These are phyloP conservation scores for Nicotiana noctiflora DNA, from an alignment of 257 asterid genomes.

Conservation along the genomic window DNA sequence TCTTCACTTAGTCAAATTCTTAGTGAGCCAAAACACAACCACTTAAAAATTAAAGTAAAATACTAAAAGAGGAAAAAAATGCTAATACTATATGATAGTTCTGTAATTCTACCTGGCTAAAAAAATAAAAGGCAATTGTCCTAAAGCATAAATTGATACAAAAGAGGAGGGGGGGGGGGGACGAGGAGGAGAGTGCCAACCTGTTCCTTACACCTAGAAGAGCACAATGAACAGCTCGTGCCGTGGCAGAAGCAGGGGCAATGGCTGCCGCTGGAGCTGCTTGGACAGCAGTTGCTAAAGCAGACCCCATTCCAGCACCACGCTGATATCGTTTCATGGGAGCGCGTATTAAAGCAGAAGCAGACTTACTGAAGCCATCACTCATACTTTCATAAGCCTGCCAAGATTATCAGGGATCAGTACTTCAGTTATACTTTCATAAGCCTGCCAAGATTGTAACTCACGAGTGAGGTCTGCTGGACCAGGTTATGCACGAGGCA, in stretches of 20 bases:
- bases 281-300: conserved; percentile 73
- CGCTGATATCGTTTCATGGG: conserved; percentile 76
- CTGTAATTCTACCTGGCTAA: neutral
- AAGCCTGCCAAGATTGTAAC: conserved; percentile 2
- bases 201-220: conserved; percentile 92
- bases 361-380: conserved; percentile 83
- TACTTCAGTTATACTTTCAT: neutral
- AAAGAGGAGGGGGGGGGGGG: too few relatives aligned
- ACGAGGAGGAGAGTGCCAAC: conserved; percentile 33
- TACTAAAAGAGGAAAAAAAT: neutral
- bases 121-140: neutral
- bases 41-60: neutral
- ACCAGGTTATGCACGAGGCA: too few relatives aligned
- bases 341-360: conserved; percentile 68
- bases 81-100: neutral
- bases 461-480: too few relatives aligned
- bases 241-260: conserved; percentile 94
- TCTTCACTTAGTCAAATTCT: neutral
- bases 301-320: conserved; percentile 79
- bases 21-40: neutral
- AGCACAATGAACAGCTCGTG: conserved; percentile 77
- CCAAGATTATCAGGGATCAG: conserved; percentile 14
- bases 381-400: conserved; percentile 91
- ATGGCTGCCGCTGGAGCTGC: conserved; percentile 94
- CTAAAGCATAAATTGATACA: neutral